A percentile compares a stretch with the other conserved stretches of the same genome.
phyloP scores from a whole-genome alignment of 805 yeast genomes.

The Kregervanrija pseudodelftensis region DNA sequence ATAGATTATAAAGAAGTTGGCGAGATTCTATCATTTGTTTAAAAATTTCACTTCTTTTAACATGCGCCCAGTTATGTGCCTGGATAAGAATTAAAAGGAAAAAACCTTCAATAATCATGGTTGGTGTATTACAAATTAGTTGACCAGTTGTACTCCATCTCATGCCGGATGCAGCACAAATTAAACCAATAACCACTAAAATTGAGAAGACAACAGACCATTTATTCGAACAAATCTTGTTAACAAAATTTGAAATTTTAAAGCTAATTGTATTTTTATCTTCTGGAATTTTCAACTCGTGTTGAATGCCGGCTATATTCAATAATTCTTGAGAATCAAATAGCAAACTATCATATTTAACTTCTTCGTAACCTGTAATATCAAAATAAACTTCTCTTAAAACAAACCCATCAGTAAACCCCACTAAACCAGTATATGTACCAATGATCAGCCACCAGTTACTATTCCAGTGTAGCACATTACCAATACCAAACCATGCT shows the following conservation, averaged over 20 bases:
- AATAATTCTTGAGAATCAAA: constrained; percentile 27
- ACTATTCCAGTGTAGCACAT: constrained; percentile 26
- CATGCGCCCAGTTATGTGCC: constrained; percentile 26
- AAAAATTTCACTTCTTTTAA: constrained; percentile 6
- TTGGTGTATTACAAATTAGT: constrained; percentile 32
- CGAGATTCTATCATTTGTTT: constrained; percentile 11
- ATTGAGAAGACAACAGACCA: constrained; percentile 25
- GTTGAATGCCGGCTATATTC: constrained; percentile 19
- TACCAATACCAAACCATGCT: constrained; percentile 33
- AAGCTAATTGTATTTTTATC: constrained; percentile 4
- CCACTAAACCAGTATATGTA: constrained; percentile 36
- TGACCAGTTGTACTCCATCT: constrained; percentile 34
- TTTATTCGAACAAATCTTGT: constrained; percentile 23
- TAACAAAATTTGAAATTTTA: constrained; percentile 16
- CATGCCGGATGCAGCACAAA: constrained; percentile 27
- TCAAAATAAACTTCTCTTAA: constrained; percentile 31
- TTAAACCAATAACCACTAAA: constrained; percentile 22
- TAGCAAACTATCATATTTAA: constrained; percentile 20
- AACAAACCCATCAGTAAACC: constrained; percentile 35
- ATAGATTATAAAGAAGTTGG: constrained; percentile 5
- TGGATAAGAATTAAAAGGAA: constrained; percentile 30
- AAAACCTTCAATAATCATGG: constrained; percentile 36
- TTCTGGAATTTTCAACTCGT: constrained; percentile 7
- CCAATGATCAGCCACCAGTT: constrained; percentile 40
- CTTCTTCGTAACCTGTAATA: constrained; percentile 12